Conservation (phyloP, 1,284 basidiomycete species). For the Chalciporus sp. region DNA sequence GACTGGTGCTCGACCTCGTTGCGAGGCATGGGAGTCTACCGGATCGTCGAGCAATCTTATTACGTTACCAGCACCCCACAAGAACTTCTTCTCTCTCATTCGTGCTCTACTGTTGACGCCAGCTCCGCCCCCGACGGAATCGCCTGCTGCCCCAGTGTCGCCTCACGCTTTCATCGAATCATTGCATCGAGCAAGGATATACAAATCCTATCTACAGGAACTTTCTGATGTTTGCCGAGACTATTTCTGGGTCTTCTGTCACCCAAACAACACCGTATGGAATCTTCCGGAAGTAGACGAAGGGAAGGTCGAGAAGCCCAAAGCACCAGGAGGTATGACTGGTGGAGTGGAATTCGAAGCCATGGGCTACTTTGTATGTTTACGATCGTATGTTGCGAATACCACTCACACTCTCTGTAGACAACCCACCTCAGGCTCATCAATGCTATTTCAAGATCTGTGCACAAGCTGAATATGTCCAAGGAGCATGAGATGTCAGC, state of each 20-base stretch:
- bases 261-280: constrained; percentile 92
- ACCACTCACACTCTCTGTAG: constrained; percentile 44
- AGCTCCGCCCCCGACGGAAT: constrained; percentile 72
- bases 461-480: constrained; percentile 63
- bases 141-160: constrained; percentile 61
- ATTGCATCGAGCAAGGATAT: constrained; percentile 81
- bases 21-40: constrained; percentile 59
- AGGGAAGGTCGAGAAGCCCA: constrained; percentile 83
- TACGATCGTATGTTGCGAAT: not conserved
- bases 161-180: constrained; percentile 90
- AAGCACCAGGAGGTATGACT: constrained; percentile 96
- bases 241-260: constrained; percentile 99
- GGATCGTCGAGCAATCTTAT: constrained; percentile 49
- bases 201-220: constrained; percentile 90
- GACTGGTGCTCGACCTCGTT: constrained; percentile 42
- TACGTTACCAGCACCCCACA: constrained; percentile 71
- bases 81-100: constrained; percentile 68
- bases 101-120: constrained; percentile 73
- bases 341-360: constrained; percentile 98
- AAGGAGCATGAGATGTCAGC: constrained; percentile 75
- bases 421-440: constrained; percentile 83
- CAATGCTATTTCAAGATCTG: constrained; percentile 71
- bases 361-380: constrained; percentile 88
- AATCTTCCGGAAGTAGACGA: constrained; percentile 80
- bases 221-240: constrained; percentile 89